Conservation (phyloP, 371 early-diverging fungal genomes). For the Mucor mucedo region DNA sequence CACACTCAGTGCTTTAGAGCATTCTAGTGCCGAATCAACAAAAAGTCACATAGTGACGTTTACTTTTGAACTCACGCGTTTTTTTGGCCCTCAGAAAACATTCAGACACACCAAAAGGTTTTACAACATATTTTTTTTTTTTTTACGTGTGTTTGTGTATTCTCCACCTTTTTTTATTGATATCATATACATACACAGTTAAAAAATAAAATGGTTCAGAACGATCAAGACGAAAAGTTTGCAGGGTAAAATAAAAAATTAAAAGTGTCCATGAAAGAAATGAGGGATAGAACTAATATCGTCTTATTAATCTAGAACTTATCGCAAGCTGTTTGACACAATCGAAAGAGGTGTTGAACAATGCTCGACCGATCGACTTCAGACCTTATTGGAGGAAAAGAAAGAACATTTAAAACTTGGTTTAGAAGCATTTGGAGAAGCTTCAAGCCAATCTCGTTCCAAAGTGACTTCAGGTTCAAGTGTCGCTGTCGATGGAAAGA, state of each 20-base stretch:
- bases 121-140: not conserved
- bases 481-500: conserved; percentile 39
- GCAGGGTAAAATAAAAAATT: conserved; percentile 30
- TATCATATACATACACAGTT: not conserved
- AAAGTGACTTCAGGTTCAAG: conserved; percentile 34
- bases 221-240: conserved; percentile 31
- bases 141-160: conserved; percentile 10
- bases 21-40: not conserved
- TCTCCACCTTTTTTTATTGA: not conserved
- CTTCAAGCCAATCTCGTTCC: conserved; percentile 39
- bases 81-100: not conserved
- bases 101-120: not conserved
- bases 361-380: conserved; percentile 49
- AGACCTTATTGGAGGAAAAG: conserved; percentile 50
- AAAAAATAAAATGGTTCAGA: conserved; percentile 15
- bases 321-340: conserved; percentile 49
- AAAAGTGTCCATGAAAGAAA: not conserved
- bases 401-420: conserved; percentile 36
- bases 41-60: conserved; percentile 8
- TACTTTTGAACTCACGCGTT: conserved; percentile 4
- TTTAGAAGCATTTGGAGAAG: conserved; percentile 37
- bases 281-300: not conserved
- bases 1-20: too few relatives aligned
- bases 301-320: conserved; percentile 34
- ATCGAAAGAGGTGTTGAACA: conserved; percentile 51